phyloP scores from a whole-genome alignment of 2,329 filamentous ascomycete genomes.

The Neonectria coccinea region DNA sequence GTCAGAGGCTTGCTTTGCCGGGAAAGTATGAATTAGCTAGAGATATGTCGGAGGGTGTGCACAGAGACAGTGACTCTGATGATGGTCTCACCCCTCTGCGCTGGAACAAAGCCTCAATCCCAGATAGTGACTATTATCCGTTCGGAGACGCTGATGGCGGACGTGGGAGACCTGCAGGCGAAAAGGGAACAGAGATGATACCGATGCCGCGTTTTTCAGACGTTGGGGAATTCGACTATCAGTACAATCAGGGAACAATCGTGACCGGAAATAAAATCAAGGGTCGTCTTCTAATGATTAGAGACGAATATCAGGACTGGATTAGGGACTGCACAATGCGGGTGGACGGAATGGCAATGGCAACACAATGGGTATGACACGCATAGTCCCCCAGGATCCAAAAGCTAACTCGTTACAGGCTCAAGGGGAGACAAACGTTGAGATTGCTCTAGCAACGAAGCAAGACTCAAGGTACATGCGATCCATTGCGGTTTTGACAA shows the following conservation, averaged over 20 bases:
- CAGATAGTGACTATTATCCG: too few relatives aligned
- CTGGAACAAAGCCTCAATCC: background rate
- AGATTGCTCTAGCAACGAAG: slow-evolving; percentile 19
- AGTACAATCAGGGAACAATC: background rate
- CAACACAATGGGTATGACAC: slow-evolving; percentile 20
- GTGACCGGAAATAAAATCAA: background rate
- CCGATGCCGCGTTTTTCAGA: too few relatives aligned
- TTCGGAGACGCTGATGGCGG: too few relatives aligned
- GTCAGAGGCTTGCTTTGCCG: background rate
- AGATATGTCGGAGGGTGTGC: background rate
- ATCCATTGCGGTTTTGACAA: slow-evolving; percentile 20
- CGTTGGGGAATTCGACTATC: too few relatives aligned
- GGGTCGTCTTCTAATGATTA: slow-evolving; percentile 4
- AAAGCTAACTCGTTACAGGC: background rate
- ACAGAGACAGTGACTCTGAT: background rate
- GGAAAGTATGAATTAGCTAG: background rate
- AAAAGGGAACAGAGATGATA: background rate
- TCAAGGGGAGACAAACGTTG: slow-evolving; percentile 21
- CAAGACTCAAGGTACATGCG: slow-evolving; percentile 18
- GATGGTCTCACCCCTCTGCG: background rate
- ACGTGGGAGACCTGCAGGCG: background rate
- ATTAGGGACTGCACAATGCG: slow-evolving; percentile 27
- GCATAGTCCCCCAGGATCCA: too few relatives aligned
- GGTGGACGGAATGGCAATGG: slow-evolving; percentile 24
- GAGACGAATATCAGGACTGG: slow-evolving; percentile 19